Evolutionary conservation across 305 asterid genomes (phyloP).

Genomic region (Fraxinus latifolia): DNA sequence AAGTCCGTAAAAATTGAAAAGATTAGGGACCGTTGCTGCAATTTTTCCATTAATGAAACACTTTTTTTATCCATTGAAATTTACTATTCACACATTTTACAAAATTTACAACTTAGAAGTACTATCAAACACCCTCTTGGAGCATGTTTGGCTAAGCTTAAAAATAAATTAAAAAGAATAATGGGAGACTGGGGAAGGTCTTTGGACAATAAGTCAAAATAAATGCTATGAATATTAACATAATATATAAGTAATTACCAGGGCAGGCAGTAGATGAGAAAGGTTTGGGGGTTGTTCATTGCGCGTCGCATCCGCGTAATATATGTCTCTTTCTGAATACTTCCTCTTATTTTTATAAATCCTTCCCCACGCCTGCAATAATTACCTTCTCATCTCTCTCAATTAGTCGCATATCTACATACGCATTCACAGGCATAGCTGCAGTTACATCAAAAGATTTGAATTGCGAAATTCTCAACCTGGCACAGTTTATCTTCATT

Average conservation of each 20-base stretch:
- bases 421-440: neutral
- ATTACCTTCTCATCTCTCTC: neutral
- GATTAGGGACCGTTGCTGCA: too few species aligned
- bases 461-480: constrained; percentile 5
- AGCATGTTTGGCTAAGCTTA: neutral
- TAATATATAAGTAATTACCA: neutral
- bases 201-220: neutral
- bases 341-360: neutral
- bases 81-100: neutral
- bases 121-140: neutral
- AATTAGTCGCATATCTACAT: neutral
- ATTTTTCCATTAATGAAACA: neutral
- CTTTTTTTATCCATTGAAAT: too few species aligned
- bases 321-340: neutral
- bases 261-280: neutral
- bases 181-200: neutral
- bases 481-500: neutral
- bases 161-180: too few species aligned
- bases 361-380: neutral
- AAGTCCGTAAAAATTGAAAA: too few species aligned
- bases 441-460: neutral
- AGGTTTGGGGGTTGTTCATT: neutral
- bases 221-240: neutral
- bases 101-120: neutral
- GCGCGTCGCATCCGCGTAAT: neutral